Evolutionary conservation across 1,284 basidiomycete genomes (phyloP), one percentile per base, ranked within the genome.

Genomic region (Ganoderma leucocontextum): DNA sequence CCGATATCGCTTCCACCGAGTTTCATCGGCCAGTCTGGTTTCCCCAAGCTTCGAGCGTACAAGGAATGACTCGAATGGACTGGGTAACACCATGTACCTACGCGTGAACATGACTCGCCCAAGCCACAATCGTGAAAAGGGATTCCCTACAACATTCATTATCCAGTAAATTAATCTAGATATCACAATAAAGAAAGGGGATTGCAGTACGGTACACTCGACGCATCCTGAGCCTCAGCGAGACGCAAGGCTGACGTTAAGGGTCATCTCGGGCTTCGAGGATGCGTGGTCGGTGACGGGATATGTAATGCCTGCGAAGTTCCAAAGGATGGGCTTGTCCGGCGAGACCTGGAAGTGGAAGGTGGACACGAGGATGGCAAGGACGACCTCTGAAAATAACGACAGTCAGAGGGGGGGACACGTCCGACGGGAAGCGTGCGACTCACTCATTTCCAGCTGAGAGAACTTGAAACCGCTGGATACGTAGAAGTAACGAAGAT

Each of bases 231-330:
- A 15, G 39, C 13, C 12, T 41, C 39, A 47, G 44, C 35, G 55
- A 35, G 55, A 35, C 60, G 47, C 61, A 0, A 62, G 42, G 8
- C 44, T 63, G 19, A 73, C 68, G 59, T 55, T 63, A 49, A 73
- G 64, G 2, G 62, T 63, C 66, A 73, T 67, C 59, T 70, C 59
- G 33, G 73, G 66, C 66, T 67, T 71, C 29, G 53, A 59, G 55
- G 64, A 70, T 6, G 49, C 66, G 41, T 68, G 41, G 44, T 66
- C 69, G 5, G 67, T 65, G 0, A 72, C 65, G 6, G 74, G 74
- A 62, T 71, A 75, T 39, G 65, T 25, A 4, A 73, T 57, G 2
- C 69, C 67, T 7, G 69, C 73, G 25, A 66, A 65, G 55, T 75
- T 74, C 73, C 74, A 75, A 29, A 60, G 59, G 33, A 74, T 72